Percentiles rank a stretch among this genome's conserved stretches.
phyloP scores from a whole-genome alignment of 2,329 filamentous ascomycete genomes.

The Triangularia setosa region DNA sequence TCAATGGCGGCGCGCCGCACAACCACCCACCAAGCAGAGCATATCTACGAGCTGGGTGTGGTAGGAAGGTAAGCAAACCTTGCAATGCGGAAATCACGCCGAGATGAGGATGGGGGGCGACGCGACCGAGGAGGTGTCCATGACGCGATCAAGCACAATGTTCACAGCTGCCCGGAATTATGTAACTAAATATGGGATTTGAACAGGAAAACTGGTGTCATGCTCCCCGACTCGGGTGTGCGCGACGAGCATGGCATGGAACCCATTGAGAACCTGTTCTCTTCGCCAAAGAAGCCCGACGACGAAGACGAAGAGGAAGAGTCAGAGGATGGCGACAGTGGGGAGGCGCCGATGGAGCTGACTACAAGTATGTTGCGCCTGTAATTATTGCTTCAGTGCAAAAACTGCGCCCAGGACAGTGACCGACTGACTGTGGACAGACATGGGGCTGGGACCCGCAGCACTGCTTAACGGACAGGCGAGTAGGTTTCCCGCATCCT shows the following conservation, averaged over 20 bases:
- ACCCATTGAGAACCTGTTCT: conserved; percentile 81
- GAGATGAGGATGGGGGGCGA: background rate
- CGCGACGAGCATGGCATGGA: conserved; percentile 93
- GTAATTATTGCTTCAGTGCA: background rate
- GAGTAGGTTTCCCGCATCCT: conserved; percentile 42
- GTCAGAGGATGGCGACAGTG: conserved; percentile 23
- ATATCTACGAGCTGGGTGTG: conserved; percentile 47
- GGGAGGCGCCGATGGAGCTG: conserved; percentile 52
- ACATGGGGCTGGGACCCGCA: conserved; percentile 38
- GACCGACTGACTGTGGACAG: conserved; percentile 34
- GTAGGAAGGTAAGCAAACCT: conserved; percentile 43
- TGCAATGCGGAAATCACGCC: background rate
- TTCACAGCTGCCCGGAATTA: background rate
- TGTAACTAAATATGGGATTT: background rate
- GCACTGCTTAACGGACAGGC: conserved; percentile 51
- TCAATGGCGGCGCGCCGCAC: conserved; percentile 33
- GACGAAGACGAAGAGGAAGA: conserved; percentile 26
- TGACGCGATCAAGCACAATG: background rate
- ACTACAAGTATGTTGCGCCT: conserved; percentile 32
- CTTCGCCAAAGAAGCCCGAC: conserved; percentile 59
- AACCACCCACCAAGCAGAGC: conserved; percentile 37
- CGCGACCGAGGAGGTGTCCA: background rate
- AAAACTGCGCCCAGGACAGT: conserved; percentile 9
- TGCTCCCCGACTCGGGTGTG: conserved; percentile 69
- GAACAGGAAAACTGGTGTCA: conserved; percentile 82